These are phyloP conservation scores for Rasamsonia emersonii DNA, from an alignment of 2,329 filamentous ascomycete genomes.

Conservation along the genomic window DNA sequence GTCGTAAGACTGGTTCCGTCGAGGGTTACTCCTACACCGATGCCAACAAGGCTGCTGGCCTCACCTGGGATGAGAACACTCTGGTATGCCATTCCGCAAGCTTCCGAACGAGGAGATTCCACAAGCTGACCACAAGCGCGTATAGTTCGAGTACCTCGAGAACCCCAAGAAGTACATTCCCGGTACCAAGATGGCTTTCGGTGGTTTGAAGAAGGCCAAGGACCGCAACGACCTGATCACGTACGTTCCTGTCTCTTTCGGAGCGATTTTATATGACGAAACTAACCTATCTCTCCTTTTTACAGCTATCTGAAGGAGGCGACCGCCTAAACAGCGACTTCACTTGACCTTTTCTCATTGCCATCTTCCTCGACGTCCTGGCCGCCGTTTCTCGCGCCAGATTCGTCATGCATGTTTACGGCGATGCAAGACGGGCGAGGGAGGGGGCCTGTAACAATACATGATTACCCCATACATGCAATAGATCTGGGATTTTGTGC, in stretches of 20 bases:
- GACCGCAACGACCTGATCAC: conserved; percentile 98
- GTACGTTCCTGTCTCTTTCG: conserved; percentile 47
- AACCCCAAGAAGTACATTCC: conserved; percentile 99
- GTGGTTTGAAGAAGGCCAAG: conserved; percentile 99
- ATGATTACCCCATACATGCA: conserved; percentile 17
- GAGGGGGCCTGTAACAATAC: conserved; percentile 32
- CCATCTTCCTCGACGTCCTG: conserved; percentile 8
- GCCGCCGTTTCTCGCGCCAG: conserved; percentile 5
- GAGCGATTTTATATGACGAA: neutral
- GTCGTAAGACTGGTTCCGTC: conserved; percentile 85
- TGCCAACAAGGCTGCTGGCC: conserved; percentile 96
- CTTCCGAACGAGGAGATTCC: neutral
- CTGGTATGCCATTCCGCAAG: conserved; percentile 50
- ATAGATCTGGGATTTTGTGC: conserved; percentile 14
- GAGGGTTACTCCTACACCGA: conserved; percentile 96
- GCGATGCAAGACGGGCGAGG: conserved; percentile 14
- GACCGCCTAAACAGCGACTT: conserved; percentile 24
- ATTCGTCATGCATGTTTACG: conserved; percentile 11
- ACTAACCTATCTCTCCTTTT: conserved; percentile 8
- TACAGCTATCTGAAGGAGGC: conserved; percentile 31
- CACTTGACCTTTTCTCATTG: conserved; percentile 2
- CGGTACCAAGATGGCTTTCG: conserved; percentile 99
- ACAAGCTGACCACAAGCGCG: too few species aligned
- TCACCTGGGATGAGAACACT: conserved; percentile 77
- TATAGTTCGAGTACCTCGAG: conserved; percentile 92